A percentile compares a stretch with the other conserved stretches of the same genome.
These are phyloP conservation scores for Sisymbrium altissimum DNA, from an alignment of 345 rosid species.

Conservation along the genomic window DNA sequence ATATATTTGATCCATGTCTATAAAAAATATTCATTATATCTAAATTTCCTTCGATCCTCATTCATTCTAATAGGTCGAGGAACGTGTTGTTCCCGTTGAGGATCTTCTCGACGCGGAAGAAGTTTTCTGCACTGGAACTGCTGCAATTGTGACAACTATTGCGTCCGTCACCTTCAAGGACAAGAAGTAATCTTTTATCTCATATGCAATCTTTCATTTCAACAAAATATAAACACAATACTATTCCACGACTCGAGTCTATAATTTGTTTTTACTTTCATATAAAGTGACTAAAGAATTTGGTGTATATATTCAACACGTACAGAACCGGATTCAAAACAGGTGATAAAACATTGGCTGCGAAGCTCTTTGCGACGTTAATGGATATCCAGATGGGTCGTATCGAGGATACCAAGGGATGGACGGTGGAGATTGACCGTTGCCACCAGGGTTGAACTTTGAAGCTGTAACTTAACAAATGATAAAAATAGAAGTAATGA, in stretches of 20 bases:
- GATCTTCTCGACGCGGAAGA: slow-evolving; percentile 68
- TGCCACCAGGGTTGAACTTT: background rate
- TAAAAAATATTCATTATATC: background rate
- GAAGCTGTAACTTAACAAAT: background rate
- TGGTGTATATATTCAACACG: background rate
- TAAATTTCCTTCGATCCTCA: background rate
- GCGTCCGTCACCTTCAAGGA: slow-evolving; percentile 37
- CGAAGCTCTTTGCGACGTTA: slow-evolving; percentile 26
- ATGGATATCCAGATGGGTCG: slow-evolving; percentile 31
- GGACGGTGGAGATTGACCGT: slow-evolving; percentile 30
- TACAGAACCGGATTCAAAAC: slow-evolving; percentile 30
- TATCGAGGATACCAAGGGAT: slow-evolving; percentile 30
- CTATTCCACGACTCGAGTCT: background rate
- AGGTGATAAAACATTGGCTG: slow-evolving; percentile 22
- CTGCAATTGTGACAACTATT: slow-evolving; percentile 67
- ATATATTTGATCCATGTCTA: background rate
- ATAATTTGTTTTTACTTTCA: background rate
- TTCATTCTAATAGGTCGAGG: slow-evolving; percentile 22
- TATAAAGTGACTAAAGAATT: background rate
- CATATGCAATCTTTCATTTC: background rate
- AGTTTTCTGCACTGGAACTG: slow-evolving; percentile 80
- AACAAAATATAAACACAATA: background rate
- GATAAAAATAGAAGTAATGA: background rate
- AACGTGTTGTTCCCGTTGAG: slow-evolving; percentile 31
- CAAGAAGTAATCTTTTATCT: slow-evolving; percentile 6